phyloP scores from a whole-genome alignment of 164 flowering plant genomes.

The Platanus orientalis region DNA sequence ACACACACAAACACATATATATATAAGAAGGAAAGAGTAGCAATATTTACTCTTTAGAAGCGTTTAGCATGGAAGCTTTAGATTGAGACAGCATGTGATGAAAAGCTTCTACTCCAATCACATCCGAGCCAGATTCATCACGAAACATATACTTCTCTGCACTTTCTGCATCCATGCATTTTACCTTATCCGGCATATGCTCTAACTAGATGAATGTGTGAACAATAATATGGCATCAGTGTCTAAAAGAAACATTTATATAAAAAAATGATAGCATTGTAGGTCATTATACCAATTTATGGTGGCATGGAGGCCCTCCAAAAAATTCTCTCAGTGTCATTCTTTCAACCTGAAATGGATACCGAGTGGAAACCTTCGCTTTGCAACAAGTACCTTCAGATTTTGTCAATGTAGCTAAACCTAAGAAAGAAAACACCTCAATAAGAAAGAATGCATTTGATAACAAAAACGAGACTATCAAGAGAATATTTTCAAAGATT shows the following conservation, averaged over 20 bases:
- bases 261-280: neutral
- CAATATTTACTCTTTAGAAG: slow-evolving; percentile 53
- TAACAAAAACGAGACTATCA: neutral
- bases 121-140: slow-evolving; percentile 36
- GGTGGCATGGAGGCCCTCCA: slow-evolving; percentile 40
- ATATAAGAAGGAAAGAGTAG: neutral
- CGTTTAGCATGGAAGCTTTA: slow-evolving; percentile 65
- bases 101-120: slow-evolving; percentile 56
- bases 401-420: slow-evolving; percentile 29
- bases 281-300: slow-evolving; percentile 33
- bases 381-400: slow-evolving; percentile 34
- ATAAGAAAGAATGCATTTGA: slow-evolving; percentile 10
- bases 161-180: slow-evolving; percentile 43
- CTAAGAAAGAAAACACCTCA: slow-evolving; percentile 29
- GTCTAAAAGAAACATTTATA: slow-evolving; percentile 7
- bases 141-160: slow-evolving; percentile 54
- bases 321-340: slow-evolving; percentile 58
- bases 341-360: slow-evolving; percentile 54
- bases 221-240: slow-evolving; percentile 17
- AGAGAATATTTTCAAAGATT: slow-evolving; percentile 3
- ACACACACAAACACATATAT: too few species aligned
- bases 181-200: slow-evolving; percentile 34
- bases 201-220: slow-evolving; percentile 34
- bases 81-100: slow-evolving; percentile 47
- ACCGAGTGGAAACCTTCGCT: slow-evolving; percentile 46